Conservation (phyloP, 2,329 filamentous ascomycete genomes). For the Coleophoma crateriformis region DNA sequence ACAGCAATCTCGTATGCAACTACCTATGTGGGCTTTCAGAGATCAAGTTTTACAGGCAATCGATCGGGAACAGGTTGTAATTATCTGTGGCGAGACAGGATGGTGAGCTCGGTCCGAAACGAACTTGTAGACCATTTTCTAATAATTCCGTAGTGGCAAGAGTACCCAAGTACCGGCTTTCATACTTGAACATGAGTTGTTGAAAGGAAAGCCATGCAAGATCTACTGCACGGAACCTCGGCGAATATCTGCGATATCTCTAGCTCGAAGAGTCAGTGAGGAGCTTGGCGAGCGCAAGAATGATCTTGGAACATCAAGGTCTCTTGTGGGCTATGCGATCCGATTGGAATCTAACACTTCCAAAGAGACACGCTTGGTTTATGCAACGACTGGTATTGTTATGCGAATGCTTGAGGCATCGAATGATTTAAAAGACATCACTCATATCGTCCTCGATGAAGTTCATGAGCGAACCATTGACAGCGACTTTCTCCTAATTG, state of each 20-base stretch:
- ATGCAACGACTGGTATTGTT: constrained; percentile 89
- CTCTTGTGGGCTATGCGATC: constrained; percentile 91
- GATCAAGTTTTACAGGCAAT: constrained; percentile 73
- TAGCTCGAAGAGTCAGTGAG: constrained; percentile 89
- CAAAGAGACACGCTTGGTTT: constrained; percentile 77
- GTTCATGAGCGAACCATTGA: constrained; percentile 96
- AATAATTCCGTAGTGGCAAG: constrained; percentile 60
- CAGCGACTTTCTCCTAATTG: constrained; percentile 91
- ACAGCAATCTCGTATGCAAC: constrained; percentile 60
- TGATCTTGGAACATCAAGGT: constrained; percentile 76
- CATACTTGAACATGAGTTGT: constrained; percentile 82
- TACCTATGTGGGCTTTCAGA: constrained; percentile 87
- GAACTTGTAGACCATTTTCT: not conserved
- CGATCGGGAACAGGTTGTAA: constrained; percentile 76
- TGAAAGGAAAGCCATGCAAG: constrained; percentile 75
- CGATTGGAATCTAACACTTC: constrained; percentile 84
- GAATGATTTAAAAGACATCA: constrained; percentile 81
- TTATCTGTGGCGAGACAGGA: constrained; percentile 94
- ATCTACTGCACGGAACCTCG: constrained; percentile 94
- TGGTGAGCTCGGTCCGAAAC: constrained; percentile 43
- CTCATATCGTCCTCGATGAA: constrained; percentile 93
- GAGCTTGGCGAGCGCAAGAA: constrained; percentile 82
- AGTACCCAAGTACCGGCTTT: constrained; percentile 97
- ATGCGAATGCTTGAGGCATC: constrained; percentile 94
- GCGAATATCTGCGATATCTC: constrained; percentile 90